Percentiles rank a stretch among this genome's conserved stretches.
phyloP scores from a whole-genome alignment of 495 filamentous ascomycete genomes.

The Staphylotrichum longicolle region DNA sequence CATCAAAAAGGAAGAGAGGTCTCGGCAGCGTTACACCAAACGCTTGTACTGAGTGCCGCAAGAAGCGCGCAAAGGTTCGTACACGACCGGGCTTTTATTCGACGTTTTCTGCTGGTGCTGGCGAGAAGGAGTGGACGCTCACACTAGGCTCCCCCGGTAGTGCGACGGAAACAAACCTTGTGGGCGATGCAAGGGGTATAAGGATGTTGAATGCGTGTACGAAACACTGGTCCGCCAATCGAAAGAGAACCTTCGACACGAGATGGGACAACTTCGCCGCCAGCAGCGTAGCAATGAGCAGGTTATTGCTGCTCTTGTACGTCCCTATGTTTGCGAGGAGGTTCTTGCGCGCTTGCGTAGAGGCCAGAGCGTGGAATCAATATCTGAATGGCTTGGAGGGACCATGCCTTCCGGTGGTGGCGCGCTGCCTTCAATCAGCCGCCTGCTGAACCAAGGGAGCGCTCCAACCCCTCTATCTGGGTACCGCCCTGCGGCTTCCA shows the following conservation, averaged over 20 bases:
- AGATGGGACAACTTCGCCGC: conserved; percentile 49
- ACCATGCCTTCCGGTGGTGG: conserved; percentile 22
- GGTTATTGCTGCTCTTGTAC: conserved; percentile 46
- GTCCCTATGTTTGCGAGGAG: conserved; percentile 46
- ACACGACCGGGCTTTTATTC: background rate
- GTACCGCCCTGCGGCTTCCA: conserved; percentile 11
- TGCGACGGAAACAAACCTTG: conserved; percentile 56
- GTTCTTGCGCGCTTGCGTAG: conserved; percentile 47
- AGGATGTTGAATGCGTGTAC: conserved; percentile 51
- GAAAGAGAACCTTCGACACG: conserved; percentile 52
- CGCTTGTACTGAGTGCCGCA: conserved; percentile 57
- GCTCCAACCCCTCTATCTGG: background rate
- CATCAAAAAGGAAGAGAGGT: conserved; percentile 48
- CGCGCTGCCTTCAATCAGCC: conserved; percentile 20
- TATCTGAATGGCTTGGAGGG: conserved; percentile 47
- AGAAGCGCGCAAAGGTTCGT: conserved; percentile 56
- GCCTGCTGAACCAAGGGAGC: conserved; percentile 7
- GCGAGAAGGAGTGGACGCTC: background rate
- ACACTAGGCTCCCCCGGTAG: conserved; percentile 28
- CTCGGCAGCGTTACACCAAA: conserved; percentile 54
- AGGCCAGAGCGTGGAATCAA: conserved; percentile 49
- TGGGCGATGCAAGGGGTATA: conserved; percentile 47
- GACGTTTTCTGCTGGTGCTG: background rate
- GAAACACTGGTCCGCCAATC: conserved; percentile 54
- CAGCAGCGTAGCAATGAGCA: conserved; percentile 47